phyloP scores from a whole-genome alignment of 148 eudicot genomes.

The Bassia scoparia region DNA sequence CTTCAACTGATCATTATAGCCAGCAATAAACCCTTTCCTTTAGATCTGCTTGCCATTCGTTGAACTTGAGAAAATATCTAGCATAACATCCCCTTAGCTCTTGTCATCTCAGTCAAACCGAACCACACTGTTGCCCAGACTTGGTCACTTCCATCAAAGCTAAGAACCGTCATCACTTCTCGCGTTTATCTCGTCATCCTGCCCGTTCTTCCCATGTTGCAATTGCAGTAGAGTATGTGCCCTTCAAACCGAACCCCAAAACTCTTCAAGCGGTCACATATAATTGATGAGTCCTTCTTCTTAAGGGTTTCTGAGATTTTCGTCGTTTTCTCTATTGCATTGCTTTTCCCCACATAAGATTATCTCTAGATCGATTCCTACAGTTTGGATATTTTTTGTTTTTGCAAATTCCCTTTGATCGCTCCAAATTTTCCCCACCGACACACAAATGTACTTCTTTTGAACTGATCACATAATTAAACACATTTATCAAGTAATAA shows the following conservation, averaged over 20 bases:
- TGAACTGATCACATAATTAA: conserved; percentile 39
- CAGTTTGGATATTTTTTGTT: conserved; percentile 38
- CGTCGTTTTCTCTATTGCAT: conserved; percentile 48
- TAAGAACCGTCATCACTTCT: conserved; percentile 60
- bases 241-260: conserved; percentile 80
- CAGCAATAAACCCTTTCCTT: conserved; percentile 49
- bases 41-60: conserved; percentile 48
- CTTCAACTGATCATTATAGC: conserved; percentile 41
- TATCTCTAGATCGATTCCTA: conserved; percentile 52
- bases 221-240: conserved; percentile 81
- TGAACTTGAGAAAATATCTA: conserved; percentile 35
- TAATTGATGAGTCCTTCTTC: too few relatives aligned
- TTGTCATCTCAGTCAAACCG: conserved; percentile 50
- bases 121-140: conserved; percentile 73
- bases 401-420: conserved; percentile 55
- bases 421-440: conserved; percentile 76
- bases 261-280: conserved; percentile 59
- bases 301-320: too few relatives aligned
- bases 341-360: conserved; percentile 71
- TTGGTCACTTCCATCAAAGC: conserved; percentile 66
- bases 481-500: too few relatives aligned
- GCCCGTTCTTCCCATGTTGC: conserved; percentile 45
- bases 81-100: conserved; percentile 43
- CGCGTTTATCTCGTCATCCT: conserved; percentile 51
- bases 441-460: conserved; percentile 59